phyloP scores from a whole-genome alignment of 768 basidiomycete genomes.

The Russula sp. region DNA sequence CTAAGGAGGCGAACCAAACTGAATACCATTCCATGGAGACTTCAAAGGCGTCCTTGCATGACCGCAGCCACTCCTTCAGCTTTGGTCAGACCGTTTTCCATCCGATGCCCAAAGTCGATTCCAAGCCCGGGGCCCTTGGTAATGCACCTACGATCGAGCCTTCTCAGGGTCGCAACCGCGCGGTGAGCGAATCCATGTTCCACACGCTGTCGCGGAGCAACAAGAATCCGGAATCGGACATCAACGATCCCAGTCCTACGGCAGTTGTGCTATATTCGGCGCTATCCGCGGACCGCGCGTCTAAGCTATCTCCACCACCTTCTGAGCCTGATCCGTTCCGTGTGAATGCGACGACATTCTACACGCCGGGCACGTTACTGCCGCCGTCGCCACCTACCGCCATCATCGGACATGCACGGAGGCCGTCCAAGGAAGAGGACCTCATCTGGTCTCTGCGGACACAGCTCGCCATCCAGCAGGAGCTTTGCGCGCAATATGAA shows the following conservation, averaged over 20 bases:
- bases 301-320: slow-evolving; percentile 21
- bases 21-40: slow-evolving; percentile 22
- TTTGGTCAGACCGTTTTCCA: slow-evolving; percentile 60
- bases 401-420: slow-evolving; percentile 43
- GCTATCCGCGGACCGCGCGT: slow-evolving; percentile 20
- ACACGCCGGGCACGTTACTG: slow-evolving; percentile 67
- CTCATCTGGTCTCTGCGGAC: slow-evolving; percentile 69
- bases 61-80: slow-evolving; percentile 64
- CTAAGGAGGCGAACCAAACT: slow-evolving; percentile 5
- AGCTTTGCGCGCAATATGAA: slow-evolving; percentile 72
- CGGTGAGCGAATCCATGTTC: slow-evolving; percentile 60
- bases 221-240: slow-evolving; percentile 51
- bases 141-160: slow-evolving; percentile 4
- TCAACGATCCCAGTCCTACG: slow-evolving; percentile 50
- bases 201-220: slow-evolving; percentile 46
- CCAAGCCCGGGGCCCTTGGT: slow-evolving; percentile 3
- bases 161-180: slow-evolving; percentile 40
- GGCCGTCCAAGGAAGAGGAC: slow-evolving; percentile 64
- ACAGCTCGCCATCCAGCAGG: slow-evolving; percentile 67
- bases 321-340: slow-evolving; percentile 69
- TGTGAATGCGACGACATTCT: slow-evolving; percentile 67
- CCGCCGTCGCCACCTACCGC: slow-evolving; percentile 48
- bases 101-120: slow-evolving; percentile 34
- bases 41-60: slow-evolving; percentile 32
- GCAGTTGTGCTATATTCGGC: slow-evolving; percentile 43